Evolutionary conservation across 768 basidiomycete species (phyloP).

Genomic region (Lentinula sp.): DNA sequence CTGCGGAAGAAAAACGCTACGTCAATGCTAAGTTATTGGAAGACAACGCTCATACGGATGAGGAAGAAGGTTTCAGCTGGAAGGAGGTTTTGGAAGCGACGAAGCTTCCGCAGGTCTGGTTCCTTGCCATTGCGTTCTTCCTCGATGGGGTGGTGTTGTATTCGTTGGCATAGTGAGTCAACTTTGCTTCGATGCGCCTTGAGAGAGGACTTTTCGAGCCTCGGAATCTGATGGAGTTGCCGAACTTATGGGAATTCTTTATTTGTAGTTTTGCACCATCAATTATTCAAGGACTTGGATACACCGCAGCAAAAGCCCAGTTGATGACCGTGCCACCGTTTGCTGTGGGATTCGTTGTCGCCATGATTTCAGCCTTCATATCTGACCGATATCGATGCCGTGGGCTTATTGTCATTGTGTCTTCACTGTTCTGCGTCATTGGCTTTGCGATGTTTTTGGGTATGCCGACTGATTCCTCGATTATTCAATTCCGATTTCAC

Average conservation of each 20-base stretch:
- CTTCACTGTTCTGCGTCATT: slow-evolving; percentile 23
- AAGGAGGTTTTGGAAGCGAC: slow-evolving; percentile 43
- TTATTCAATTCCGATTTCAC: too few relatives aligned
- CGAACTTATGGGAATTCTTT: too few relatives aligned
- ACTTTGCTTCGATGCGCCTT: not conserved
- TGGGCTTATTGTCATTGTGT: slow-evolving; percentile 22
- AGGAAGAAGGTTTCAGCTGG: slow-evolving; percentile 55
- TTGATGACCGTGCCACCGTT: slow-evolving; percentile 61
- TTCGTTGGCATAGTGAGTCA: slow-evolving; percentile 41
- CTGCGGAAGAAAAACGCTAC: slow-evolving; percentile 42
- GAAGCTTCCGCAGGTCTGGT: slow-evolving; percentile 47
- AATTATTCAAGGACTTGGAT: slow-evolving; percentile 61
- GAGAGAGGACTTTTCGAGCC: too few relatives aligned
- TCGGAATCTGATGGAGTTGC: too few relatives aligned
- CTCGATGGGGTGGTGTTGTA: slow-evolving; percentile 46
- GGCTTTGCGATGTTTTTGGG: slow-evolving; percentile 36
- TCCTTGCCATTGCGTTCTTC: slow-evolving; percentile 47
- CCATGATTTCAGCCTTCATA: slow-evolving; percentile 16
- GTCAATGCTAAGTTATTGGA: slow-evolving; percentile 32
- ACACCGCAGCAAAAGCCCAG: slow-evolving; percentile 46
- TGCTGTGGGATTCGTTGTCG: slow-evolving; percentile 37
- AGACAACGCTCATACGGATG: slow-evolving; percentile 29
- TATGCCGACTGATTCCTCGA: slow-evolving; percentile 8
- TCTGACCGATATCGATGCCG: slow-evolving; percentile 21
- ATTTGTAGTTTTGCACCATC: slow-evolving; percentile 58